Percentiles rank a stretch among this genome's conserved stretches.
Evolutionary conservation across 345 rosid species (phyloP).

Genomic region (Moricandia arvensis): DNA sequence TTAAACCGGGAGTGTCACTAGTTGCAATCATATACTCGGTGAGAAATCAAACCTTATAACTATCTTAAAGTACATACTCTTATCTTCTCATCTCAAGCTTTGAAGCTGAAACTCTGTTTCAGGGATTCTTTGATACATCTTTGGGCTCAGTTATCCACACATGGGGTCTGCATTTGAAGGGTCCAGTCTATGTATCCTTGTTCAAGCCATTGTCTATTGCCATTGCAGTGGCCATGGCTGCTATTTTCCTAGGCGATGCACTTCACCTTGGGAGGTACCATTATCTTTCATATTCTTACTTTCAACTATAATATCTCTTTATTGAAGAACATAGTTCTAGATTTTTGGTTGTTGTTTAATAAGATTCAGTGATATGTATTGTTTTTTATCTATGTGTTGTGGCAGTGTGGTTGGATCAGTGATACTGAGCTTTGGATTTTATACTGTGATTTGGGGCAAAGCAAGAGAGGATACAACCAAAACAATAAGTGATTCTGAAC

Average conservation of each 20-base stretch:
- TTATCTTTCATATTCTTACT: neutral
- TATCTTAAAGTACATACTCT: constrained; percentile 16
- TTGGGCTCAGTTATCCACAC: neutral
- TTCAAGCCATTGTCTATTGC: constrained; percentile 43
- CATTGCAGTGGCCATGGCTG: constrained; percentile 35
- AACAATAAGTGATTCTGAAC: constrained; percentile 7
- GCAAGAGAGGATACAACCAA: constrained; percentile 32
- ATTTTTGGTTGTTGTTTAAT: neutral
- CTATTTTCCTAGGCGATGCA: constrained; percentile 36
- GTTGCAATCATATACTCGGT: constrained; percentile 44
- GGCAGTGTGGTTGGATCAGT: constrained; percentile 25
- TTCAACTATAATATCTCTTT: neutral
- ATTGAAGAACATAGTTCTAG: neutral
- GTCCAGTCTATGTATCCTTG: constrained; percentile 39
- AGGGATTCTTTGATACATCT: constrained; percentile 25
- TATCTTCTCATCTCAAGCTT: neutral
- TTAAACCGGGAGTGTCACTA: constrained; percentile 29
- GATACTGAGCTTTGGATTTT: constrained; percentile 22
- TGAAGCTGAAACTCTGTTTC: neutral
- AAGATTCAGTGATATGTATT: neutral
- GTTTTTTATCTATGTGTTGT: constrained; percentile 13
- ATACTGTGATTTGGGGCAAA: constrained; percentile 33
- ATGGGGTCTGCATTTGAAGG: constrained; percentile 42
- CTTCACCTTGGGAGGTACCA: constrained; percentile 40
- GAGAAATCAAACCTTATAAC: constrained; percentile 22